These are phyloP conservation scores for Aspergillus arachidicola DNA, from an alignment of 2,329 filamentous ascomycete genomes.

Conservation along the genomic window DNA sequence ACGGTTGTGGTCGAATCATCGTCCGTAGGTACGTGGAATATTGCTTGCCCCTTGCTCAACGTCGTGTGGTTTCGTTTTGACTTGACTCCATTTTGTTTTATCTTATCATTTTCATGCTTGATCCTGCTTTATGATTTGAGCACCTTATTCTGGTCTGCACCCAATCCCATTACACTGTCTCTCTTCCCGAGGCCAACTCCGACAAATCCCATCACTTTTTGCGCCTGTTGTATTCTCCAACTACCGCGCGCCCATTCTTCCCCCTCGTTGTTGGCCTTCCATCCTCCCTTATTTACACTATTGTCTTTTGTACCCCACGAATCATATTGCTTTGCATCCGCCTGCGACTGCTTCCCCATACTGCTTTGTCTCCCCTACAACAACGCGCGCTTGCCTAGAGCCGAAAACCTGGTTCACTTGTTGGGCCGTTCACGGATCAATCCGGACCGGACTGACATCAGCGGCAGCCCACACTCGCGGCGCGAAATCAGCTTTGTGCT, in stretches of 20 bases:
- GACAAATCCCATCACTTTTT: conserved; percentile 6
- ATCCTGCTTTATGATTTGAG: conserved; percentile 10
- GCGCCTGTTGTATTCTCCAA: conserved; percentile 7
- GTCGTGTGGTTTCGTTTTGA: background rate
- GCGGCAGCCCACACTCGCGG: conserved; percentile 22
- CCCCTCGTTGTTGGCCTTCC: background rate
- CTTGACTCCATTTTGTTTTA: conserved; percentile 6
- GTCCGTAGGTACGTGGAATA: conserved; percentile 10
- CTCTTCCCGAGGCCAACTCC: background rate
- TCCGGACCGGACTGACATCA: conserved; percentile 30
- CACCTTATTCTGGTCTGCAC: conserved; percentile 18
- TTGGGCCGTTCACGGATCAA: conserved; percentile 23
- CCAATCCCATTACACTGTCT: conserved; percentile 22
- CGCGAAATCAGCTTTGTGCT: conserved; percentile 15
- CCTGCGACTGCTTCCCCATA: conserved; percentile 2
- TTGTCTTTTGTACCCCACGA: conserved; percentile 14
- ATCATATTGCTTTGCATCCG: conserved; percentile 18
- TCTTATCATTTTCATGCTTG: conserved; percentile 4
- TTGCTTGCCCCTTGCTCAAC: conserved; percentile 7
- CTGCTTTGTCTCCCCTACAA: background rate
- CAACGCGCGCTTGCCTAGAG: background rate
- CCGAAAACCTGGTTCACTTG: conserved; percentile 4
- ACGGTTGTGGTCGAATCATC: conserved; percentile 12
- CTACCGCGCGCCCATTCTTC: conserved; percentile 10
- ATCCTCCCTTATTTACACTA: background rate